A percentile compares a stretch with the other conserved stretches of the same genome.
phyloP scores from a whole-genome alignment of 305 asterid genomes.

The Solanum chacoense region DNA sequence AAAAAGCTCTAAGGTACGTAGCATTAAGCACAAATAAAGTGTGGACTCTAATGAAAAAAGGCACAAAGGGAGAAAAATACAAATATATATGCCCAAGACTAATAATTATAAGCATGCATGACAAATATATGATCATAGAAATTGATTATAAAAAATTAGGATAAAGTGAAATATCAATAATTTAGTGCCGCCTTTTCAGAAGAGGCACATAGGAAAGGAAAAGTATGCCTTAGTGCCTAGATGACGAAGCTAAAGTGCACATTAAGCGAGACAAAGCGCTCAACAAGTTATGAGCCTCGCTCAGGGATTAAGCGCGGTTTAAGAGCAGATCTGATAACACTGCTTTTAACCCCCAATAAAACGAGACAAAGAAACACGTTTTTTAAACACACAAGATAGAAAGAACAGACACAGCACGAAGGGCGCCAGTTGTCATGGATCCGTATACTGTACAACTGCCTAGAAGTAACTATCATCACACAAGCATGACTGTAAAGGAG shows the following conservation, averaged over 20 bases:
- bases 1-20: neutral
- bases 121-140: neutral
- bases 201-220: neutral
- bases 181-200: neutral
- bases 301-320: neutral
- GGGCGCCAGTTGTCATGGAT: neutral
- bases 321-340: neutral
- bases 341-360: neutral
- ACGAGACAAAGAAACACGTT: neutral
- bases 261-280: neutral
- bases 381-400: neutral
- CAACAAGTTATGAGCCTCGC: neutral
- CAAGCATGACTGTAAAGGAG: neutral
- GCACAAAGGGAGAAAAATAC: neutral
- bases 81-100: neutral
- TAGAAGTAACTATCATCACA: neutral
- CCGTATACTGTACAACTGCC: neutral
- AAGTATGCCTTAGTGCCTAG: neutral
- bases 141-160: neutral
- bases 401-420: neutral
- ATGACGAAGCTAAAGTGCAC: neutral
- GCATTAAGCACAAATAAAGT: neutral
- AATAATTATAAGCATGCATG: neutral
- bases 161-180: neutral
- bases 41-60: neutral